Conservation (phyloP, 805 yeast species). For the Wickerhamomyces sydowiorum region DNA sequence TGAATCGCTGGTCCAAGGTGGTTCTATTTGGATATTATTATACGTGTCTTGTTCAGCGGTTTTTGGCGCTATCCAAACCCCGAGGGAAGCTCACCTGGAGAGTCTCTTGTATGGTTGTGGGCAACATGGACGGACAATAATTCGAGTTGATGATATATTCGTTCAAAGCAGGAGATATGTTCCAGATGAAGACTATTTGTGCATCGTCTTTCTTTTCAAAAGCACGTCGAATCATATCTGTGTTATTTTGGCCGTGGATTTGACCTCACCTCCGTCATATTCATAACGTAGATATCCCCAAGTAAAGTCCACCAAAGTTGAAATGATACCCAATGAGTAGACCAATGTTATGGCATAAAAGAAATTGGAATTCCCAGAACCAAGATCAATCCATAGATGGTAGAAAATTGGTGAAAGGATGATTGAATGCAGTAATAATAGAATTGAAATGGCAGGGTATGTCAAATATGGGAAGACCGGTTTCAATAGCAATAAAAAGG, state of each 20-base stretch:
- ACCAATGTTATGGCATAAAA: constrained; percentile 90
- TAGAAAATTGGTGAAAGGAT: constrained; percentile 83
- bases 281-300: constrained; percentile 49
- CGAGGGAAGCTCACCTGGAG: too few relatives aligned
- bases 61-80: neutral
- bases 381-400: constrained; percentile 89
- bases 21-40: too few relatives aligned
- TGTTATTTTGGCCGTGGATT: neutral
- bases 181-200: too few relatives aligned
- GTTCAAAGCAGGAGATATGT: too few relatives aligned
- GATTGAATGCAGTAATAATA: constrained; percentile 51
- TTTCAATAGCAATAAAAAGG: constrained; percentile 41
- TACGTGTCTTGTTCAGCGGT: neutral
- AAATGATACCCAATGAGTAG: constrained; percentile 63
- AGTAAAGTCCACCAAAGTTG: constrained; percentile 66
- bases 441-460: constrained; percentile 41
- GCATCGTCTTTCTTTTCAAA: too few relatives aligned
- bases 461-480: constrained; percentile 40
- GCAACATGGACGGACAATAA: too few relatives aligned
- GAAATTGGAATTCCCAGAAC: constrained; percentile 94
- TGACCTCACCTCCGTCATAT: neutral
- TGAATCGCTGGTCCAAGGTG: too few relatives aligned
- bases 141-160: too few relatives aligned
- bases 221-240: neutral
- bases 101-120: too few relatives aligned